Evolutionary conservation across 768 basidiomycete species (phyloP), one percentile per base, ranked within the genome.

Genomic region (Saitozyma sp.): DNA sequence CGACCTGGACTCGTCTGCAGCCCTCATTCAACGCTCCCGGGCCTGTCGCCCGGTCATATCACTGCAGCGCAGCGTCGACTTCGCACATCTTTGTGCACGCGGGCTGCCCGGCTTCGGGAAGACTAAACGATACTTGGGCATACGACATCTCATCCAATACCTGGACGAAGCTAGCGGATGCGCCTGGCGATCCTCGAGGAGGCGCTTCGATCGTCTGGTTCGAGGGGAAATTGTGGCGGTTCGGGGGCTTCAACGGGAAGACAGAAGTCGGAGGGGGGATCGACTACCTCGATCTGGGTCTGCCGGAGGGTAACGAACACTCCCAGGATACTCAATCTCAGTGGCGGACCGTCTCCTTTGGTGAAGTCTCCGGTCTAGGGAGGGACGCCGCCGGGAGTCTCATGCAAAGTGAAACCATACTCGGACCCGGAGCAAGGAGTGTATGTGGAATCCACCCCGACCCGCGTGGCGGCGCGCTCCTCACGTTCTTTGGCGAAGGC

Each of bases 231-330:
- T 8, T 70, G 19, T 70, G 61, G 60, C 52, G 69, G 9, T 67
- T 65, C 42, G 69, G 69, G 16, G 69, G 69, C 17, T 70, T 67
- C 59, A 64, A 70, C 58, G 69, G 69, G 9, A 67, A 67, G 50
- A 67, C 66, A 9, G 69, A 70, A 54, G 40, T 64, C 1, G 69
- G 69, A 8, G 69, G 69, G 1, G 20, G 48, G 7, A 59, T 70
- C 38, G 66, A 70, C 17, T 39, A 39, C 29, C 56, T 70, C 37
- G 38, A 55, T 11, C 50, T 67, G 19, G 52, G 6, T 43, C 11
- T 9, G 19, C 29, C 42, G 6, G 7, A 19, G 41, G 49, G 20
- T 14, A 29, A 29, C 29, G 29, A 29, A 29, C 39, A n/a, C 6
- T n/a, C 50, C 3, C 51, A 37, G 3, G 11, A 39, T 17, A 37